Evolutionary conservation across 768 basidiomycete species (phyloP).

Genomic region (Calocera cornea): DNA sequence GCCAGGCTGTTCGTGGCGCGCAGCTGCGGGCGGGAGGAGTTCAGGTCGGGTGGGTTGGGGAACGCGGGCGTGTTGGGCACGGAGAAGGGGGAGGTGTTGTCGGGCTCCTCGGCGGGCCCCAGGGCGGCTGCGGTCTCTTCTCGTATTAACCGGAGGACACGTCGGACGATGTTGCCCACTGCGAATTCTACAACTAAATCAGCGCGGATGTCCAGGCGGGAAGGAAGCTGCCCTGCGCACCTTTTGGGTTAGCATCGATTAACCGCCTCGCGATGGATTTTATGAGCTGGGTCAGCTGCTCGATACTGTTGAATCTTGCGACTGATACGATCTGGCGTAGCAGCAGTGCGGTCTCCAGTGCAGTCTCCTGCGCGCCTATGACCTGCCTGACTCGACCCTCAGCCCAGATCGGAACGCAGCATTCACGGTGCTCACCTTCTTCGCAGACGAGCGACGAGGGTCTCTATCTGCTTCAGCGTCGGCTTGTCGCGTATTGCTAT

Average conservation of each 20-base stretch:
- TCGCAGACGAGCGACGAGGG: background rate
- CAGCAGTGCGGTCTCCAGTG: conserved; percentile 77
- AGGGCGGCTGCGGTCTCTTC: conserved; percentile 87
- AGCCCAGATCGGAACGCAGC: background rate
- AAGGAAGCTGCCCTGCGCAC: conserved; percentile 31
- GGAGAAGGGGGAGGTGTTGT: conserved; percentile 16
- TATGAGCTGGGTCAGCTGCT: conserved; percentile 69
- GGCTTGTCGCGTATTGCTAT: background rate
- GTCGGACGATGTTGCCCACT: conserved; percentile 87
- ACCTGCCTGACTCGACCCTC: conserved; percentile 48
- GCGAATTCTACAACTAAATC: conserved; percentile 57
- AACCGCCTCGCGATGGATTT: conserved; percentile 64
- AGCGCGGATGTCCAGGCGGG: background rate
- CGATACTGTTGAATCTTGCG: conserved; percentile 74
- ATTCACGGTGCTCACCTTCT: background rate
- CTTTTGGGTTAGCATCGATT: conserved; percentile 90
- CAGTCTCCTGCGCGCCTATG: conserved; percentile 78
- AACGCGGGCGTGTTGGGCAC: background rate
- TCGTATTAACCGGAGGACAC: conserved; percentile 82
- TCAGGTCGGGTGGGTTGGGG: background rate
- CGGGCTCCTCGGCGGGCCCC: conserved; percentile 29
- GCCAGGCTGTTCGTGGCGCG: background rate
- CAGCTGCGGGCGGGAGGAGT: conserved; percentile 7
- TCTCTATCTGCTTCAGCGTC: background rate
- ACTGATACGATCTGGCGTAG: conserved; percentile 80